These are phyloP conservation scores for Pinus tabuliformis DNA, from an alignment of 75 land plant genomes.

Conservation along the genomic window DNA sequence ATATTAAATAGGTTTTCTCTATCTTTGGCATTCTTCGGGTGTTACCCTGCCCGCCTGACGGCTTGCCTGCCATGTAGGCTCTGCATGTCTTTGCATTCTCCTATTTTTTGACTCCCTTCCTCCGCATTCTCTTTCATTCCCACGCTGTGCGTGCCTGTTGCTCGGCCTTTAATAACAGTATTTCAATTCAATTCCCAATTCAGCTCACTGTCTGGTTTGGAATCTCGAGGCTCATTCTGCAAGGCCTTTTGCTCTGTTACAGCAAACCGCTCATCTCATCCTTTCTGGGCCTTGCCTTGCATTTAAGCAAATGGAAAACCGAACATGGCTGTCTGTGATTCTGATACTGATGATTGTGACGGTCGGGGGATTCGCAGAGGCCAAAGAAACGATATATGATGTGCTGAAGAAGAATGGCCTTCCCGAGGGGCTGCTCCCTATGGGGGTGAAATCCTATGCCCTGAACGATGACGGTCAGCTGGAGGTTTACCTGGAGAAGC, in stretches of 20 bases:
- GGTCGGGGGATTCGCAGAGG: background rate
- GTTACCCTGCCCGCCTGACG: too few species aligned
- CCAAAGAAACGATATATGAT: constrained; percentile 15
- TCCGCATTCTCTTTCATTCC: background rate
- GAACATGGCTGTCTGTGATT: background rate
- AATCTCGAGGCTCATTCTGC: too few species aligned
- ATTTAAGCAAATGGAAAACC: too few species aligned
- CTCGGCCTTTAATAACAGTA: too few species aligned
- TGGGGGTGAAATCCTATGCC: constrained; percentile 41
- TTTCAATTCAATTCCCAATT: too few species aligned
- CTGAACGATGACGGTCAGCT: constrained; percentile 32
- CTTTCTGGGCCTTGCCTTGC: too few species aligned
- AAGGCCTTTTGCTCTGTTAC: too few species aligned
- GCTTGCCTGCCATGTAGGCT: constrained; percentile 5
- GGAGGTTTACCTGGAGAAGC: constrained; percentile 35
- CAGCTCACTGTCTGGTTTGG: too few species aligned
- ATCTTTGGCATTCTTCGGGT: constrained; percentile 1
- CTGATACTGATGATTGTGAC: background rate
- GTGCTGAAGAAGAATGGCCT: constrained; percentile 51
- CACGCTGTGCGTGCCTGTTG: too few species aligned
- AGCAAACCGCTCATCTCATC: too few species aligned
- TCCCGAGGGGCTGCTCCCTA: constrained; percentile 62
- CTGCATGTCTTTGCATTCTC: background rate
- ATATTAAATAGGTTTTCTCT: constrained; percentile 2
- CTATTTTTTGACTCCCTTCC: too few species aligned